Evolutionary conservation across 73 alveolate species (phyloP).

Genomic region (Effrenium voratum): DNA sequence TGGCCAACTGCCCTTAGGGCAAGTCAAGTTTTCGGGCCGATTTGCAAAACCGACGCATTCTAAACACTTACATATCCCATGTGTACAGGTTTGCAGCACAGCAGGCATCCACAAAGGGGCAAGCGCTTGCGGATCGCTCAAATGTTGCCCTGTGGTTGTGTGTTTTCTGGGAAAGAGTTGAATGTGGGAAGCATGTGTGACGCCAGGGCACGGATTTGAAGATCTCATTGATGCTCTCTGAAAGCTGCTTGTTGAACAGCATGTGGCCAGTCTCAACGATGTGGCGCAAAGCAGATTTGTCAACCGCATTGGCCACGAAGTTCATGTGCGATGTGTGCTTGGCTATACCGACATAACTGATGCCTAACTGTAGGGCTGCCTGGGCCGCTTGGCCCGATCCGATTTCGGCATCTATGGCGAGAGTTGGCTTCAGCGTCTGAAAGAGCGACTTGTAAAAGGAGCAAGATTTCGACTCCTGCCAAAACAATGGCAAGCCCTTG

Average conservation of each 20-base stretch:
- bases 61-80: too few species aligned
- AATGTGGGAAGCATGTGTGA: too few species aligned
- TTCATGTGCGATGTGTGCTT: not conserved
- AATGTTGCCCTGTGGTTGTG: too few species aligned
- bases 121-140: too few species aligned
- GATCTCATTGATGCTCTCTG: not conserved
- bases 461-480: constrained; percentile 10
- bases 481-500: not conserved
- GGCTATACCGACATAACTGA: not conserved
- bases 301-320: not conserved
- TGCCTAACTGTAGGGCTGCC: not conserved
- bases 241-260: not conserved
- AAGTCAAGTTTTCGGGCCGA: too few species aligned
- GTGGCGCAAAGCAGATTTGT: not conserved
- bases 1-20: too few species aligned
- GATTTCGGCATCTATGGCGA: not conserved
- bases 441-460: not conserved
- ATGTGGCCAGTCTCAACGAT: not conserved
- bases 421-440: not conserved
- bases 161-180: too few species aligned
- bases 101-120: too few species aligned
- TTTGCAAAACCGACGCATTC: too few species aligned
- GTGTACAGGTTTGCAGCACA: too few species aligned
- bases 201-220: not conserved
- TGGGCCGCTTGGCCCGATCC: not conserved